Conservation (phyloP, 495 filamentous ascomycete genomes). For the Penicillium alfredii region DNA sequence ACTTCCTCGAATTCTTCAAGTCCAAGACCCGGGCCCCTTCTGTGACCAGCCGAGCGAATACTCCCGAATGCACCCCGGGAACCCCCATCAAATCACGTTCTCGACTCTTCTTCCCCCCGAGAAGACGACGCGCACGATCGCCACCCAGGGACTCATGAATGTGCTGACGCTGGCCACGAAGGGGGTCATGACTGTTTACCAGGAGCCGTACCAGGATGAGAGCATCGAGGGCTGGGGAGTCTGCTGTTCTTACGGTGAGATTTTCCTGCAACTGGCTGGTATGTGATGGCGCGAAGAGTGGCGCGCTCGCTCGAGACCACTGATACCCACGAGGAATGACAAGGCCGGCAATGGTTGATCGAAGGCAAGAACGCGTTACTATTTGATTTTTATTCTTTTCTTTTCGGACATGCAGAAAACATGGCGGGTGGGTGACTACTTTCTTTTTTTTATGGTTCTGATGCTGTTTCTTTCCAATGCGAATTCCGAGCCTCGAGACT, state of each 20-base stretch:
- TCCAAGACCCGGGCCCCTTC: conserved; percentile 14
- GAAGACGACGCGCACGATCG: conserved; percentile 51
- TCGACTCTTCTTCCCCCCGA: conserved; percentile 52
- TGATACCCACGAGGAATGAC: neutral
- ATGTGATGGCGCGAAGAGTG: conserved; percentile 2
- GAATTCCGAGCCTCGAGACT: too few relatives aligned
- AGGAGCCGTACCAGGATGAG: conserved; percentile 18
- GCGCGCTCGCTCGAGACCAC: neutral
- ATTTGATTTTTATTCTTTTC: neutral
- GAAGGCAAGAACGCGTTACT: too few relatives aligned
- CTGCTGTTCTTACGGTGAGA: conserved; percentile 30
- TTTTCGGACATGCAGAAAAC: neutral
- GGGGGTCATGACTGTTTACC: conserved; percentile 34
- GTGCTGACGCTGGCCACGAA: conserved; percentile 64
- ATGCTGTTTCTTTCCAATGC: too few relatives aligned
- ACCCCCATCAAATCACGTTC: conserved; percentile 40
- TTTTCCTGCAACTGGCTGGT: conserved; percentile 17
- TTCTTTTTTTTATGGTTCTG: neutral
- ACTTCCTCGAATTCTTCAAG: conserved; percentile 57
- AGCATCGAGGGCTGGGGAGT: conserved; percentile 18
- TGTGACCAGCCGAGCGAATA: too few relatives aligned
- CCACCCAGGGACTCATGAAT: conserved; percentile 69
- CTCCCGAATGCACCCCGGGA: too few relatives aligned
- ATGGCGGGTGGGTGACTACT: neutral
- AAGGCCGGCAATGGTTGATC: too few relatives aligned